Conservation (phyloP, 257 asterid species). For the Solanum pennellii region DNA sequence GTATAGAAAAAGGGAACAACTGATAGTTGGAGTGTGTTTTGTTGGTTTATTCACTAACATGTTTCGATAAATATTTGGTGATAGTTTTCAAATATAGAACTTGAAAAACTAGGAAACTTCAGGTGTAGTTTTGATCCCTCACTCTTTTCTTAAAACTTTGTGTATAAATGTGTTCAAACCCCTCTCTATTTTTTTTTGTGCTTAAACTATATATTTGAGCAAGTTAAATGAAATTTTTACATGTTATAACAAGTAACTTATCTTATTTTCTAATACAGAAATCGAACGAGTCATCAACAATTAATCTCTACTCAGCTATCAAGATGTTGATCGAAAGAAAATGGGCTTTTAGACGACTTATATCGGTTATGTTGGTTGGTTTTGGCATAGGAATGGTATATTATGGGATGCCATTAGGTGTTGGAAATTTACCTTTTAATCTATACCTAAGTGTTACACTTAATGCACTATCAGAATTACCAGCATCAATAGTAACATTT, state of each 20-base stretch:
- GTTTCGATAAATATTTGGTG: not conserved
- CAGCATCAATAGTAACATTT: constrained; percentile 33
- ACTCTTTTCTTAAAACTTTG: not conserved
- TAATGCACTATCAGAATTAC: constrained; percentile 53
- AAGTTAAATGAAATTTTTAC: not conserved
- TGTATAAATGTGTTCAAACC: not conserved
- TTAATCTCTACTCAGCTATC: constrained; percentile 30
- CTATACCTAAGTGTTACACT: constrained; percentile 44
- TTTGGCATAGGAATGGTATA: constrained; percentile 52
- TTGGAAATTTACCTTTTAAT: constrained; percentile 27
- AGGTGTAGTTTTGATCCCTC: not conserved
- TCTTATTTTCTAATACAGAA: not conserved
- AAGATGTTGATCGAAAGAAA: constrained; percentile 21
- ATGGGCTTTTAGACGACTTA: constrained; percentile 43
- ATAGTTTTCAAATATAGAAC: no score
- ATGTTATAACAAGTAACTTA: not conserved
- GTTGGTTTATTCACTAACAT: no score
- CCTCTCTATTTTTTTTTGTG: not conserved
- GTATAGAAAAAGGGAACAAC: not conserved
- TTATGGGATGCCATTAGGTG: constrained; percentile 73
- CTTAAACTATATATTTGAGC: not conserved
- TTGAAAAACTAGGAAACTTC: not conserved
- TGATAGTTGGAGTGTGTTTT: no score
- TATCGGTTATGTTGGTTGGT: constrained; percentile 35
- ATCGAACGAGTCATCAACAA: not conserved